Base-by-base conservation (phyloP, 306 rosid genomes). In the Inga laurina region DNA sequence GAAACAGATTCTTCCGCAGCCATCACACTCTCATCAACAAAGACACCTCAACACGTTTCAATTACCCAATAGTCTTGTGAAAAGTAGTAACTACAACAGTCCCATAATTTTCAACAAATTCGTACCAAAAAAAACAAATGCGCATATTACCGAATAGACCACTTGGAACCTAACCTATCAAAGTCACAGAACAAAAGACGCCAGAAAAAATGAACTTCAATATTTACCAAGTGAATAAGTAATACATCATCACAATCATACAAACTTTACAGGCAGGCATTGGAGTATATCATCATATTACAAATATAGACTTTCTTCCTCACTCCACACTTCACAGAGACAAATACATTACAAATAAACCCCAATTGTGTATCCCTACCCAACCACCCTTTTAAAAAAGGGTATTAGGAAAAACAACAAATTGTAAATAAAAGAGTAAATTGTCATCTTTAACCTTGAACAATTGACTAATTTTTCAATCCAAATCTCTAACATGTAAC, bases 201-300 rank as follows among this genome's bases (percentile, higher is more conserved):
- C 24, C 43, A 52, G 72, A 82, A 75, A 64, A 84, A 87, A 75
- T 75, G 82, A 82, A 76, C n/a, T 61, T 61, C 41, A 16, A 41
- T 83, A 83, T 64, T 71, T 76, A 83, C 74, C 75, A 70, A 43
- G 74, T 72, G 52, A 70, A 70, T n/a, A 59, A 73, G 74, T 76
- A 75, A 82, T 82, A 69, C 76, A 75, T 41, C n/a, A 82, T 61
- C 73, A 83, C 80, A 83, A 61, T 83, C 56, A 70, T 68, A 75
- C 84, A 82, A 86, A 76, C 82, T 62, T 86, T 82, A 82, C 89
- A 80, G 79, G 15, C 51, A 69, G 14, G 32, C 78, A 86, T 30
- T 22, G 81, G 78, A 79, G 84, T 74, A n/a, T 74, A 43, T 43
- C 78, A 86, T 78, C 74, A 86, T 78, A 79, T 59, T 48, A 80